Evolutionary conservation across 2,329 filamentous ascomycete genomes (phyloP), one percentile per base, ranked within the genome.

Genomic region (Pseudogymnoascus sp.): DNA sequence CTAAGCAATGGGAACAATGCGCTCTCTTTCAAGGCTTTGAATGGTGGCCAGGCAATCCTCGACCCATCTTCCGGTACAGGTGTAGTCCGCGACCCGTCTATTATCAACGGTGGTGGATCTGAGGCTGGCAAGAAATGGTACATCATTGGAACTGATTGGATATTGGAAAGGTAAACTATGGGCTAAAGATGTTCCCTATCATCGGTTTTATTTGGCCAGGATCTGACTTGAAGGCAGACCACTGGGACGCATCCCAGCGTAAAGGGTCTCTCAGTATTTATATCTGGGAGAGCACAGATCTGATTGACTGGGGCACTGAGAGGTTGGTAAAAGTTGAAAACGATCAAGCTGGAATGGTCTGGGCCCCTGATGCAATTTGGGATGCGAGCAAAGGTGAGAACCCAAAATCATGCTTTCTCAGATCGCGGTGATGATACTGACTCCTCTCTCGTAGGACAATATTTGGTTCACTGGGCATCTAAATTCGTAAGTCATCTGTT

Each of bases 331-430:
- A 70, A 0, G 81, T 84, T 10, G 81, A 84, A 66, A 77, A 82
- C 63, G 70, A 71, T n/a, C 79, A 76, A 3, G 82, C 80, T 0
- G 82, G 82, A 3, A 84, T 84, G 82, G 80, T 83, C 0, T 84
- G 82, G 82, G 82, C 82, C 0, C 82, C 82, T 0, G 79, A 80
- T 60, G 81, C 81, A 0, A 78, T 84, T 61, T 84, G 78, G 77
- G 80, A 84, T 66, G 72, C 75, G 0, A 70, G 72, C 1, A 77
- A 78, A 67, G 70, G 75, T 74, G 60, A 66, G 70, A 56, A 44
- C 23, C 5, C 14, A 12, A 62, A 35, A 21, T 35, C 12, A 11
- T 1, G 16, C 12, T 6, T 25, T 12, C 38, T 21, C n/a, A 40
- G 7, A 40, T 10, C 14, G 14, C 7, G n/a, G 2, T n/a, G 7